Base-by-base conservation (phyloP, 2,329 filamentous ascomycete species). In the Pyricularia pennisetigena region DNA sequence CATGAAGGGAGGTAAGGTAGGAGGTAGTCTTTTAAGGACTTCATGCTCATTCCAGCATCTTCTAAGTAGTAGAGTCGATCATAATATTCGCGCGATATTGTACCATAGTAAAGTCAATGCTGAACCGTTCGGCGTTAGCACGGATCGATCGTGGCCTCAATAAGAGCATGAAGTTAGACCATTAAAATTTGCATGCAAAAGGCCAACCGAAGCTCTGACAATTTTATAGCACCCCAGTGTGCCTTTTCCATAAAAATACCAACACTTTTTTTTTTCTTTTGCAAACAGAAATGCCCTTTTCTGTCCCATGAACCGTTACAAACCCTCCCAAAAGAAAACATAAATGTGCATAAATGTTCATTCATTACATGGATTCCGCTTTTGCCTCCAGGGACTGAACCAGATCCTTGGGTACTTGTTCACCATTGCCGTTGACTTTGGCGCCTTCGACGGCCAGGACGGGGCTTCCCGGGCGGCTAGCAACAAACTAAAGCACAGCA, bases 391-490 rank as follows among this genome's bases (percentile, higher is more conserved):
- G 75, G 63, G 76, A 72, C 68, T 75, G 73, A 59, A 77, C 74
- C 59, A 77, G 71, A 65, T 23, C 57, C n/a, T 76, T 72, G 8
- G 72, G 69, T 67, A 70, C 69, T 28, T 69, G 66, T 24, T 73
- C 71, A 28, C 67, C 71, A 28, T 67, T 69, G 32, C 73, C 74
- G 61, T 77, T 75, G 10, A 72, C 30, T 49, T 69, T 70, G 41
- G 72, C 69, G 32, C 70, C 68, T 35, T 70, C 70, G 23, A 70
- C 62, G 79, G 88, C 85, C 9, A 88, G 82, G 65, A 89, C 83
- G 24, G 90, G 90, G 59, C 90, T 93, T 41, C 85, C 85, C 2
- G 90, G 88, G 70, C 88, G 83, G 72, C 88, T 91, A 29, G 86
- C 83, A 49, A 93, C 83, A 78, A 94, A 94, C 91, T 94, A 74